Percentiles rank a stretch among this genome's conserved stretches.
phyloP scores from a whole-genome alignment of 176 grass and related monocot species.

The Raddia guianensis region DNA sequence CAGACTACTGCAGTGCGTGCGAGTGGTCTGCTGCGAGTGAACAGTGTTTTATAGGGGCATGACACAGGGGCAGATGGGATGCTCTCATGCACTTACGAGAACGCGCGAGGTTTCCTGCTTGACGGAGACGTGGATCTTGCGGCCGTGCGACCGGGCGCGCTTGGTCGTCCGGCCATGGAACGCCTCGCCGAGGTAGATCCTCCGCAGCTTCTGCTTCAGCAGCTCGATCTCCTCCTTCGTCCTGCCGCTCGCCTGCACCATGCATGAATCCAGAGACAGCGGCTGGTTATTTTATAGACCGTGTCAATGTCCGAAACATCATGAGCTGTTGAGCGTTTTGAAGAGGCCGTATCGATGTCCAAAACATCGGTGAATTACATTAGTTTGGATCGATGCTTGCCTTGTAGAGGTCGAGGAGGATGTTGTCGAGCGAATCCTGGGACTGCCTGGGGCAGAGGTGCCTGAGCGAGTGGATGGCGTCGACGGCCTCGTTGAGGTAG shows the following conservation, averaged over 20 bases:
- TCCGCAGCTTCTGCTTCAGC: slow-evolving; percentile 78
- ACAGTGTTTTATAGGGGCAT: too few species aligned
- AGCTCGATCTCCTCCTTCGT: slow-evolving; percentile 84
- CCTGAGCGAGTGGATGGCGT: slow-evolving; percentile 69
- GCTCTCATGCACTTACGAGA: slow-evolving; percentile 31
- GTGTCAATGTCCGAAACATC: too few species aligned
- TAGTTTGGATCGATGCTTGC: neutral
- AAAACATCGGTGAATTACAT: too few species aligned
- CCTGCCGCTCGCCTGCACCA: slow-evolving; percentile 59
- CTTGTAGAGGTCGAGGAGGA: slow-evolving; percentile 78
- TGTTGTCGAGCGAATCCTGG: slow-evolving; percentile 80
- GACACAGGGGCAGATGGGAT: too few species aligned
- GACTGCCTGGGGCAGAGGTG: slow-evolving; percentile 76
- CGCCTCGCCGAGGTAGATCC: slow-evolving; percentile 77
- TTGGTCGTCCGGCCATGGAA: slow-evolving; percentile 71
- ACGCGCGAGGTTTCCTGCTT: slow-evolving; percentile 79
- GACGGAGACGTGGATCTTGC: slow-evolving; percentile 87
- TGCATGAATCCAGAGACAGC: too few species aligned
- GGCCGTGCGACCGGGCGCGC: slow-evolving; percentile 73
- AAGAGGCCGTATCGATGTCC: too few species aligned
- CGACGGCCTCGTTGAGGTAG: slow-evolving; percentile 62
- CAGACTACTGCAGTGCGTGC: too few species aligned
- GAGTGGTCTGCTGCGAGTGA: too few species aligned
- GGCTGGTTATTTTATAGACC: too few species aligned
- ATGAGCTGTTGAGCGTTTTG: too few species aligned